Conservation (phyloP, 1,139 yeast species). For the Yamadazyma siamensis region DNA sequence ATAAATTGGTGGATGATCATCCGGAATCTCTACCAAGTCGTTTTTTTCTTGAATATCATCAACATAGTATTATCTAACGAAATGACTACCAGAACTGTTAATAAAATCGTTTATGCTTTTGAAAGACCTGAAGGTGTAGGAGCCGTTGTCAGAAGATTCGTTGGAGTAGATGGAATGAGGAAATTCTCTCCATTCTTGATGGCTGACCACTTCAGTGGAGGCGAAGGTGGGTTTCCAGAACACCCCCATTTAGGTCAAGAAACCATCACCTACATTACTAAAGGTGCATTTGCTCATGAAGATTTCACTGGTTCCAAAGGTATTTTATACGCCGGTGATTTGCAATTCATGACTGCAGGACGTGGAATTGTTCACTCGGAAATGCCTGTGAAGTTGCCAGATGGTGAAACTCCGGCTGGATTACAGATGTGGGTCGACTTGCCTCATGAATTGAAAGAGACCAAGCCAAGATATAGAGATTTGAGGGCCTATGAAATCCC, state of each 20-base stretch:
- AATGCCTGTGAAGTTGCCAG: constrained; percentile 68
- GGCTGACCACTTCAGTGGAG: constrained; percentile 69
- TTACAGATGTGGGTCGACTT: constrained; percentile 92
- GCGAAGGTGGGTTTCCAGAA: constrained; percentile 80
- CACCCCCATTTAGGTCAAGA: constrained; percentile 95
- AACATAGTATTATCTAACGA: constrained; percentile 1
- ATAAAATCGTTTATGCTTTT: constrained; percentile 58
- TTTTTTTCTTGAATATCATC: constrained; percentile 4
- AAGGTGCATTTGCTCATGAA: constrained; percentile 84
- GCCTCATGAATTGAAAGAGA: constrained; percentile 64
- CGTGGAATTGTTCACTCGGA: constrained; percentile 84
- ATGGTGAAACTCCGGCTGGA: constrained; percentile 61
- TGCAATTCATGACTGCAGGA: constrained; percentile 96
- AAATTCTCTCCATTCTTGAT: constrained; percentile 81
- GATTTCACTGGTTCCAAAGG: constrained; percentile 88
- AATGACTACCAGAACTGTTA: constrained; percentile 45
- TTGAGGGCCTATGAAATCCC: constrained; percentile 73
- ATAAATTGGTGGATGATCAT: constrained; percentile 2
- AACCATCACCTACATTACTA: constrained; percentile 71
- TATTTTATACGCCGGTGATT: constrained; percentile 75
- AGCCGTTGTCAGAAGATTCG: constrained; percentile 77
- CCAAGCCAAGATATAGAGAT: constrained; percentile 80
- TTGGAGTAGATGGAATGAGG: constrained; percentile 65
- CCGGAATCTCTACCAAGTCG: not conserved
- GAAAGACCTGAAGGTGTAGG: constrained; percentile 89